These are phyloP conservation scores for Cyberlindnera amylophila DNA, from an alignment of 805 yeast species.

Conservation along the genomic window DNA sequence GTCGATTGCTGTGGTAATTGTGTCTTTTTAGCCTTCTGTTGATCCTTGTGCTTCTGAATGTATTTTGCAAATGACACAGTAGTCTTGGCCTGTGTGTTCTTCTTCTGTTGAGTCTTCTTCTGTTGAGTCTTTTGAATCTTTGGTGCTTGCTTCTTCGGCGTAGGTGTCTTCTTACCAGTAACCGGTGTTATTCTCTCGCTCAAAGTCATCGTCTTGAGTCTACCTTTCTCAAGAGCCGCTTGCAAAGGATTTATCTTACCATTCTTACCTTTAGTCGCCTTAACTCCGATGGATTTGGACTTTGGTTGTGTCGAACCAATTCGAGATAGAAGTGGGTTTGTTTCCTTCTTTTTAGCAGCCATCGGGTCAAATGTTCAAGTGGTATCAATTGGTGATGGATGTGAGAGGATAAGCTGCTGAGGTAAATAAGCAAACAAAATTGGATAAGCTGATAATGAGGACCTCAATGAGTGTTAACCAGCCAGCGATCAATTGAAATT, in stretches of 20 bases:
- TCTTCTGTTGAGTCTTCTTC: too few relatives aligned
- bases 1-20: too few relatives aligned
- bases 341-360: slow-evolving; percentile 6
- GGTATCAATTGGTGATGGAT: too few relatives aligned
- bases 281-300: neutral
- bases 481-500: too few relatives aligned
- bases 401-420: too few relatives aligned
- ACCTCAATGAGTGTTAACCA: too few relatives aligned
- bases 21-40: neutral
- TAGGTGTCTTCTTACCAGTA: neutral
- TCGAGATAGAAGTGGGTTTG: slow-evolving; percentile 11
- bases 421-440: neutral
- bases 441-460: too few relatives aligned
- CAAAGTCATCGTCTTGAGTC: slow-evolving; percentile 3
- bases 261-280: neutral
- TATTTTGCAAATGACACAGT: slow-evolving; percentile 14
- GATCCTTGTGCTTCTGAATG: neutral
- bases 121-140: neutral
- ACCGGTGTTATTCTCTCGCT: slow-evolving; percentile 11
- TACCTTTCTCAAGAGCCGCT: slow-evolving; percentile 9
- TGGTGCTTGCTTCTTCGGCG: neutral
- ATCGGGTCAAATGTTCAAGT: too few relatives aligned
- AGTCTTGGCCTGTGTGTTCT: neutral
- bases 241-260: slow-evolving; percentile 9
- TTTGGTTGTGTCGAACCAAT: neutral